These are phyloP conservation scores for Rhynchosporium secalis DNA, from an alignment of 2,329 filamentous ascomycete genomes.

Conservation along the genomic window DNA sequence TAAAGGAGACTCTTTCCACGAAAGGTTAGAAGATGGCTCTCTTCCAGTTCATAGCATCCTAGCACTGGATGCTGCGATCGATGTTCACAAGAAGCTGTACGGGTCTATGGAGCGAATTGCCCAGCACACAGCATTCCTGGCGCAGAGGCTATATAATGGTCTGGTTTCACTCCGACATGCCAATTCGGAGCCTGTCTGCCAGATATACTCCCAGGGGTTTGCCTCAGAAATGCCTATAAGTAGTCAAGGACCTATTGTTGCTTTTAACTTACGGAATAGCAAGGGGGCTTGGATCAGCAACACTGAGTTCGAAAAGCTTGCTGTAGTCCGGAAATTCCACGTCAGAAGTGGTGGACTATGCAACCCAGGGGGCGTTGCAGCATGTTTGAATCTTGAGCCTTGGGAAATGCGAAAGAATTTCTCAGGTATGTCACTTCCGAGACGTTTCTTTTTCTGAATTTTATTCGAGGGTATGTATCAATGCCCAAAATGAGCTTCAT, in stretches of 20 bases:
- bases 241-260: constrained; percentile 70
- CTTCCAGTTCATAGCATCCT: constrained; percentile 88
- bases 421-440: constrained; percentile 43
- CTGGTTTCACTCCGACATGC: constrained; percentile 64
- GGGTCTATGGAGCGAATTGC: constrained; percentile 69
- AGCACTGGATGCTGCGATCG: constrained; percentile 73
- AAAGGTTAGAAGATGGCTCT: constrained; percentile 86
- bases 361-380: constrained; percentile 84
- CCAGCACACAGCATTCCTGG: constrained; percentile 68
- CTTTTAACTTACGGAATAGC: constrained; percentile 77
- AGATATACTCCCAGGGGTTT: constrained; percentile 40
- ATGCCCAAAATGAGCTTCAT: background rate
- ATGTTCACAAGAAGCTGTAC: constrained; percentile 68
- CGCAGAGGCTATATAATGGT: constrained; percentile 56
- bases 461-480: too few relatives aligned
- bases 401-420: constrained; percentile 87
- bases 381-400: constrained; percentile 68
- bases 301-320: constrained; percentile 83
- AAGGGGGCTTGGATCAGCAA: constrained; percentile 75
- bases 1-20: constrained; percentile 72
- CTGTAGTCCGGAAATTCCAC: constrained; percentile 75
- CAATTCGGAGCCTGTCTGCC: constrained; percentile 50
- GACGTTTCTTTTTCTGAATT: background rate
- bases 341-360: constrained; percentile 87
- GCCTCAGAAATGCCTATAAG: constrained; percentile 36